Conservation (phyloP, 225 moss, liverwort and hornwort genomes). For the Climacium dendroides region DNA sequence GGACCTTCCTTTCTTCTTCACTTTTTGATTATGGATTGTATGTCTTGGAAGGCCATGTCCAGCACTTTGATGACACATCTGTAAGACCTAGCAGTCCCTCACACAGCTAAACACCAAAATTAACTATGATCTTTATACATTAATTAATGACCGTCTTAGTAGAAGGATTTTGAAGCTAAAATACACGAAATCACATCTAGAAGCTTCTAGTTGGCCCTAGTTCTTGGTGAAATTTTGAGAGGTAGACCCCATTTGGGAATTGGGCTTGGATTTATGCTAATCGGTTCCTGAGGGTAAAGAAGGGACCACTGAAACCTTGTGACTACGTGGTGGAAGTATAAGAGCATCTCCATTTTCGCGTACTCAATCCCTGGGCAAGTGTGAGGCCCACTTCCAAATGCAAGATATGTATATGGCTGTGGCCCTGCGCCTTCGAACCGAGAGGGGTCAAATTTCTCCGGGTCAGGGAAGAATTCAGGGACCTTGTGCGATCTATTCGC, state of each 20-base stretch:
- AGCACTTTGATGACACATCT: neutral
- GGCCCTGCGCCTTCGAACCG: neutral
- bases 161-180: neutral
- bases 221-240: neutral
- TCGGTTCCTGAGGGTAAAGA: neutral
- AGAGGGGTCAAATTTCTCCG: constrained; percentile 8
- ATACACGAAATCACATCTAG: neutral
- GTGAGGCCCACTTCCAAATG: neutral
- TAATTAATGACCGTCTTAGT: too few species aligned
- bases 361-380: neutral
- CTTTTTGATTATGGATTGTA: neutral
- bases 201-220: neutral
- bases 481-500: neutral
- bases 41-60: neutral
- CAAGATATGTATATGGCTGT: neutral
- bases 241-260: neutral
- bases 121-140: neutral
- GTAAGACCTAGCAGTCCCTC: neutral
- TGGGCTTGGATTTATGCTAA: neutral
- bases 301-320: neutral
- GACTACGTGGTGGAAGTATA: neutral
- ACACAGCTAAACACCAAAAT: neutral
- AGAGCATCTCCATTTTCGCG: neutral
- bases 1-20: neutral
- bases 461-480: constrained; percentile 2